Base-by-base conservation (phyloP, 495 filamentous ascomycete genomes). In the Penicillium herquei region DNA sequence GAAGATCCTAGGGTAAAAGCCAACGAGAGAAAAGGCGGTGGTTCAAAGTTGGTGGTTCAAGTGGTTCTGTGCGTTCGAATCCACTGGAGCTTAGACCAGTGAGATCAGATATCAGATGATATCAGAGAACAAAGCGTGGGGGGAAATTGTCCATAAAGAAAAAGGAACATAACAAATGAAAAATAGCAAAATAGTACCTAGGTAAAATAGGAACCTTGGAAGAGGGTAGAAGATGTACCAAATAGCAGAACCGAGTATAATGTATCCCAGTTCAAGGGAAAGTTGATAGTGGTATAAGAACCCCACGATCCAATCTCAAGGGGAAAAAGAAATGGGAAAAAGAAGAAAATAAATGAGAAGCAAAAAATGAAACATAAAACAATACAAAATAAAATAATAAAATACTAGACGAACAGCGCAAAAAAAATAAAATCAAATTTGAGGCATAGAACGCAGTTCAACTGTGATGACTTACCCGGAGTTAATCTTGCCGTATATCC, bases 21-120 rank as follows among this genome's bases (percentile, higher is more conserved):
- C 70, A 73, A 68, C 66, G 59, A 56, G 55, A 61, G 40, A 30
- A 32, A 49, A 44, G 44, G 32, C 32, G 37, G 56, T 46, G 39
- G 39, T 26, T 26, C 21, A 26, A 26, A 26, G 21, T 26, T 51
- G n/a, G 30, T 10, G 12, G 26, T 18, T 32, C 7, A 33, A 8
- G 31, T 9, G 45, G 45, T 41, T 41, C 17, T 44, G 41, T 44
- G 41, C 17, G 39, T 17, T 8, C 11, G 41, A 17, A 44, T 21
- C 26, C 18, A 44, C 18, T 42, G 14, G 17, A 42, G 39, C 39
- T 17, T 26, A 26, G 21, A 26, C 21, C 21, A 26, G 21, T 26
- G 21, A 26, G 1, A 26, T 26, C 21, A 26, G 21, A 26, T 26
- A 26, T 26, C 21, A 26, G 21, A 26, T 26, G 21, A 26, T 26